Base-by-base conservation (phyloP, 176 grass and related monocot species). In the Paspalum vaginatum region DNA sequence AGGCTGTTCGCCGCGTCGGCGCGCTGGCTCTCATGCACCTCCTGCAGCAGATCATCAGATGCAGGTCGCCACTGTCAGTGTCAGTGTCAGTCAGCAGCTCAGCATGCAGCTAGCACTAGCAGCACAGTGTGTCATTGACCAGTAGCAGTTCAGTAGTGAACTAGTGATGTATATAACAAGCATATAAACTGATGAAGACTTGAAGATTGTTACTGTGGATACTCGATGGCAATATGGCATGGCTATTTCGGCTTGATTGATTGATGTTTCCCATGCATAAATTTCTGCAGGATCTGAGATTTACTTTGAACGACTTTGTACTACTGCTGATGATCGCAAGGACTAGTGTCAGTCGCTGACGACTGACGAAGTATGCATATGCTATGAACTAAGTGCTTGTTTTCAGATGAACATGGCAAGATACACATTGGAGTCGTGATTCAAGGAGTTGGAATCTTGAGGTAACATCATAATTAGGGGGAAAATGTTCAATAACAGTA, bases 21-120 rank as follows among this genome's bases (percentile, higher is more conserved):
- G 56, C 96, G 79, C 87, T 99, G 96, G 86, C 81, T 91, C 84
- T 95, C 93, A 5, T 88, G 88, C 78, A 99, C 96, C 72, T 95
- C 96, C 96, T 98, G 84, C 75, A 69, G 7, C 32, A 20, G 38
- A 40, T 26, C 11, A 25, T n/a, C 42, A 32, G 5, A 38, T 11
- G 7, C 13, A 42, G 7, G 61, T 16, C 47, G 46, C 27, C 76
- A 42, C 66, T 38, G n/a, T 3, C 32, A 32, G 2, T 32, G 3
- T 32, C 32, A 32, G 32, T 32, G 76, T 66, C 47, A 79, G 27
- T 40, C 7, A 6, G 61, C 17, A 65, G 26, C 46, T 65, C 46
- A 52, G 13, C 38, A 44, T 6, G n/a, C 45, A 27, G 7, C 14
- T 3, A 53, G 16, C 25, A 64, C 15, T 3, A 53, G 16, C 25